Evolutionary conservation across 768 basidiomycete genomes (phyloP).

Genomic region (Lactarius akahatsu): DNA sequence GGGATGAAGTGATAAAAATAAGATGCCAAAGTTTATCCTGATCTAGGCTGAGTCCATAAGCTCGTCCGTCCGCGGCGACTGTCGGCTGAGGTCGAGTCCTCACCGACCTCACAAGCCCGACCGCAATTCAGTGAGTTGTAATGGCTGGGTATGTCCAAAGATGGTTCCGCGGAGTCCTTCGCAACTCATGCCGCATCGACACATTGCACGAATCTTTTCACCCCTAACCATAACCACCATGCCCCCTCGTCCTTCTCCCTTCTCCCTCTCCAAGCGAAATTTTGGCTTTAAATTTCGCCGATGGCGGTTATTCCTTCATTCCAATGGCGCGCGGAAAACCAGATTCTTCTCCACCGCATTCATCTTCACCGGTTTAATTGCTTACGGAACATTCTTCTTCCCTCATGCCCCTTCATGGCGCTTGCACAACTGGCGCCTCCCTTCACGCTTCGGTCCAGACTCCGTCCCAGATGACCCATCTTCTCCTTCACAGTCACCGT

Average conservation of each 20-base stretch:
- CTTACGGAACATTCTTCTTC: slow-evolving; percentile 15
- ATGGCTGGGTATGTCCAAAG: too few relatives aligned
- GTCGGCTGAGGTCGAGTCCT: too few relatives aligned
- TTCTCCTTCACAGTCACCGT: not conserved
- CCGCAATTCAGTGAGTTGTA: too few relatives aligned
- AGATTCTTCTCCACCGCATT: slow-evolving; percentile 15
- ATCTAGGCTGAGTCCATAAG: too few relatives aligned
- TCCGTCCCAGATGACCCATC: not conserved
- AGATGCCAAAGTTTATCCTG: too few relatives aligned
- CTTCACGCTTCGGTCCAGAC: not conserved
- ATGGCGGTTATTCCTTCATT: not conserved
- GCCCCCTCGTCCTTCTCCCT: not conserved
- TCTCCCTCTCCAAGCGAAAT: not conserved
- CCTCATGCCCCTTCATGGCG: not conserved
- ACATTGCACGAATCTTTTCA: too few relatives aligned
- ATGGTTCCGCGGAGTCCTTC: too few relatives aligned
- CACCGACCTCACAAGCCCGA: too few relatives aligned
- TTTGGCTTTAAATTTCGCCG: slow-evolving; percentile 1
- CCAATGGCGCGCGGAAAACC: not conserved
- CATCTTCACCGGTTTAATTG: slow-evolving; percentile 8
- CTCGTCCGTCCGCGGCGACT: too few relatives aligned
- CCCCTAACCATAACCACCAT: not conserved
- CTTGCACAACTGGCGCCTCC: too few relatives aligned
- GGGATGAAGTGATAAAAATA: slow-evolving; percentile 48
- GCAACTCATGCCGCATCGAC: too few relatives aligned